These are phyloP conservation scores for Kluyveromyces wickerhamii DNA, from an alignment of 805 yeast genomes.

Conservation along the genomic window DNA sequence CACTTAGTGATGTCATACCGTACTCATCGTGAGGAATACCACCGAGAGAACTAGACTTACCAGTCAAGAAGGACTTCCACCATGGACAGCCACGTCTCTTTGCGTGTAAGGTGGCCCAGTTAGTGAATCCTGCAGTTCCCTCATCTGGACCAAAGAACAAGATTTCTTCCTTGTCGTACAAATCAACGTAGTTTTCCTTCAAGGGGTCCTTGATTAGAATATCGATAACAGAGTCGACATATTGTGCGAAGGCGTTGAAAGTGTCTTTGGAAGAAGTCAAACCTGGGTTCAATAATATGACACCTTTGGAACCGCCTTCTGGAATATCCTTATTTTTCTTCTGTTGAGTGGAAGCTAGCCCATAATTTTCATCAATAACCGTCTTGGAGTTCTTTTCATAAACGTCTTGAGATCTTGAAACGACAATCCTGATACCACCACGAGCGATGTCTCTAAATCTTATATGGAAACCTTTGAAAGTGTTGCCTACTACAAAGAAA, in stretches of 20 bases:
- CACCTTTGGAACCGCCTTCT: conserved; percentile 99
- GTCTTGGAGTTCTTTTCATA: conserved; percentile 79
- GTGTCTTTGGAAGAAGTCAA: conserved; percentile 65
- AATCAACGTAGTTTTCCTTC: conserved; percentile 77
- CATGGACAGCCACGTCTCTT: conserved; percentile 86
- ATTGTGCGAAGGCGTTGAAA: conserved; percentile 80
- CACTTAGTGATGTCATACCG: conserved; percentile 96
- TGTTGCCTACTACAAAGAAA: conserved; percentile 93
- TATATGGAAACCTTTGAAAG: conserved; percentile 95
- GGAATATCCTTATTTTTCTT: conserved; percentile 96
- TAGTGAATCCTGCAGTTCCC: conserved; percentile 90
- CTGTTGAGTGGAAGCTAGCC: conserved; percentile 93
- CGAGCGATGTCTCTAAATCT: conserved; percentile 96
- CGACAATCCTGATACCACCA: conserved; percentile 95
- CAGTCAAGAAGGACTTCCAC: conserved; percentile 98
- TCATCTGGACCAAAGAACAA: conserved; percentile 99
- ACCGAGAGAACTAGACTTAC: conserved; percentile 84
- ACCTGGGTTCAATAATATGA: conserved; percentile 74
- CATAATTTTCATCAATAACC: conserved; percentile 93
- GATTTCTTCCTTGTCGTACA: conserved; percentile 78
- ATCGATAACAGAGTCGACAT: conserved; percentile 86
- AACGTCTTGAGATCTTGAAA: conserved; percentile 76
- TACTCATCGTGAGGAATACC: conserved; percentile 98
- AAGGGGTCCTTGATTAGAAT: conserved; percentile 72
- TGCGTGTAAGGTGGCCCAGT: conserved; percentile 97